Evolutionary conservation across 2,329 filamentous ascomycete species (phyloP).

Genomic region (Beauveria medogensis): DNA sequence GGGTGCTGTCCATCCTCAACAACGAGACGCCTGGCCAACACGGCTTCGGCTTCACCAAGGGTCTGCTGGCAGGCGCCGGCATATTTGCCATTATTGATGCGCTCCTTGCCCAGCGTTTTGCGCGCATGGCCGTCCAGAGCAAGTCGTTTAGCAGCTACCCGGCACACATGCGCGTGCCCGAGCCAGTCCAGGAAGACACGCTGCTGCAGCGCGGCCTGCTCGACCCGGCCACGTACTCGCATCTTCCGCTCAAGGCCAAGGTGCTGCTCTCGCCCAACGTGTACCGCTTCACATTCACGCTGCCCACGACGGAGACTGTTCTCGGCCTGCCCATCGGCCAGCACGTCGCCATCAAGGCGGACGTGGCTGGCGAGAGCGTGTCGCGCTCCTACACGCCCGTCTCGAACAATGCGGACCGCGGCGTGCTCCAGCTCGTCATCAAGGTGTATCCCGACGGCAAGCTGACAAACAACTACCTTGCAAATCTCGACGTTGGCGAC

Average conservation of each 20-base stretch:
- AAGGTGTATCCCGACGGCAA: slow-evolving; percentile 42
- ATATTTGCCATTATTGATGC: slow-evolving; percentile 25
- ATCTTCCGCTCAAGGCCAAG: slow-evolving; percentile 36
- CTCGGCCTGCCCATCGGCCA: slow-evolving; percentile 50
- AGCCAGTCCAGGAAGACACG: slow-evolving; percentile 27
- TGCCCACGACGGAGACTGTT: slow-evolving; percentile 35
- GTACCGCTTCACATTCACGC: slow-evolving; percentile 38
- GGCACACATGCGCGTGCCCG: slow-evolving; percentile 32
- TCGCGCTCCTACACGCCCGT: slow-evolving; percentile 46
- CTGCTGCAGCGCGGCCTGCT: slow-evolving; percentile 38
- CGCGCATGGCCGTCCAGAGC: slow-evolving; percentile 25
- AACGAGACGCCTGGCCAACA: slow-evolving; percentile 11
- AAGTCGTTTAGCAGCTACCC: slow-evolving; percentile 26
- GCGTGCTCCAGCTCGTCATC: slow-evolving; percentile 42
- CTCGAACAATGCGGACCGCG: slow-evolving; percentile 41
- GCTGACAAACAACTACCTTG: slow-evolving; percentile 42
- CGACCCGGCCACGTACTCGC: slow-evolving; percentile 39
- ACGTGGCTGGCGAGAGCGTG: slow-evolving; percentile 36
- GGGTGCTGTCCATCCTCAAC: slow-evolving; percentile 7
- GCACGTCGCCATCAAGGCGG: slow-evolving; percentile 44
- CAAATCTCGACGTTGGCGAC: slow-evolving; percentile 38
- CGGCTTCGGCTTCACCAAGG: slow-evolving; percentile 27
- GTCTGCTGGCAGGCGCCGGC: slow-evolving; percentile 28
- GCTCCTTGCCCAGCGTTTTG: slow-evolving; percentile 21
- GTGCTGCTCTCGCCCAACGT: slow-evolving; percentile 33